phyloP scores from a whole-genome alignment of 495 filamentous ascomycete genomes.

The Physcia stellaris region DNA sequence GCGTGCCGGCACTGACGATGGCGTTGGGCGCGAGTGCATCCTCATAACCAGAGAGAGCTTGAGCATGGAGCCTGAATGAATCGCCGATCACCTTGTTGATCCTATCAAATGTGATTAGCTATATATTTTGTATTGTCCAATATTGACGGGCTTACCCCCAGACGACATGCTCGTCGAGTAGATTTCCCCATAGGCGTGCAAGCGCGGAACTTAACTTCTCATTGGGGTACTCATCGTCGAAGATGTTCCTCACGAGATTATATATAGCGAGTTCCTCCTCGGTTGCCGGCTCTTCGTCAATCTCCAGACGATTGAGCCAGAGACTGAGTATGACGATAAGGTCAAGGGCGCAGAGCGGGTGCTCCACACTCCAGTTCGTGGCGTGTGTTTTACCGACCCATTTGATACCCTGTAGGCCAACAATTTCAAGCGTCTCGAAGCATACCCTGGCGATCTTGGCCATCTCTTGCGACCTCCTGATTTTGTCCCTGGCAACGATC shows the following conservation, averaged over 20 bases:
- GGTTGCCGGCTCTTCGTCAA: conserved; percentile 87
- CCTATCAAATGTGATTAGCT: conserved; percentile 30
- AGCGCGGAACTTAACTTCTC: conserved; percentile 83
- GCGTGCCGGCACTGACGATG: conserved; percentile 10
- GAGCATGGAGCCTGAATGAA: conserved; percentile 91
- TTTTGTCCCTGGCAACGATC: conserved; percentile 81
- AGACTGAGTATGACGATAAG: conserved; percentile 97
- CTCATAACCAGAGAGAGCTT: conserved; percentile 86
- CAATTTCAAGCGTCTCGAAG: conserved; percentile 96
- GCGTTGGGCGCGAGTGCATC: conserved; percentile 40
- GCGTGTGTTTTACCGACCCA: conserved; percentile 95
- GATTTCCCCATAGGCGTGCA: conserved; percentile 90
- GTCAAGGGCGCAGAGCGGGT: conserved; percentile 91
- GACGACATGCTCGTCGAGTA: conserved; percentile 96
- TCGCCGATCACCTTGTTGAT: conserved; percentile 98
- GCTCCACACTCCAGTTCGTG: conserved; percentile 98
- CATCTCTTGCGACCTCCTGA: conserved; percentile 94
- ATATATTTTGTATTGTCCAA: conserved; percentile 5
- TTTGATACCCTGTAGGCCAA: conserved; percentile 84
- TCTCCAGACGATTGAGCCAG: conserved; percentile 97
- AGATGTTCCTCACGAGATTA: conserved; percentile 82
- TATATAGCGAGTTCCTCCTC: conserved; percentile 91
- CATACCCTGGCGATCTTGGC: conserved; percentile 96
- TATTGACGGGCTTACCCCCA: conserved; percentile 61
- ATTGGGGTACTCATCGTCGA: conserved; percentile 79